Percentiles rank a stretch among this genome's conserved stretches.
These are phyloP conservation scores for Pulicaria dysenterica DNA, from an alignment of 129 eudicot genomes.

Conservation along the genomic window DNA sequence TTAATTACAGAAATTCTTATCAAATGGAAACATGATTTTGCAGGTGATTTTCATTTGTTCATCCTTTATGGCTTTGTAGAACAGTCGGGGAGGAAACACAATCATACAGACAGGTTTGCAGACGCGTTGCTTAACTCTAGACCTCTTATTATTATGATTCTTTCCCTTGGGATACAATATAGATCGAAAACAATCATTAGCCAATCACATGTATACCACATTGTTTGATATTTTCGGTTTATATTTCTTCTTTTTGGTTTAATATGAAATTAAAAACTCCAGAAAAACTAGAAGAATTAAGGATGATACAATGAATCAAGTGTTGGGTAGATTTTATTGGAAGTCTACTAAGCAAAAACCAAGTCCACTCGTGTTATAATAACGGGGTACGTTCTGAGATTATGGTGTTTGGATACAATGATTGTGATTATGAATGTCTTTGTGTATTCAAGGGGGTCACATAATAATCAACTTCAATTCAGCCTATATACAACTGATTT, in stretches of 20 bases:
- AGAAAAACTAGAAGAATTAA: neutral
- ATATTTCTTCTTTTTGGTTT: neutral
- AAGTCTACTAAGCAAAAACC: too few relatives aligned
- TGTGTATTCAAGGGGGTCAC: too few relatives aligned
- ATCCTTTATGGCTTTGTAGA: slow-evolving; percentile 29
- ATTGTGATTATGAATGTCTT: too few relatives aligned
- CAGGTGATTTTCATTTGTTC: slow-evolving; percentile 42
- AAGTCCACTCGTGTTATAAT: too few relatives aligned
- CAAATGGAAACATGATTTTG: slow-evolving; percentile 51
- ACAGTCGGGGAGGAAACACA: neutral
- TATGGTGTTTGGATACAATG: too few relatives aligned
- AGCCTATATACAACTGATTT: too few relatives aligned
- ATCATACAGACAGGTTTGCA: neutral
- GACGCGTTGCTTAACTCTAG: too few relatives aligned
- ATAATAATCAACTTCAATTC: too few relatives aligned
- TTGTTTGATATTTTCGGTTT: neutral
- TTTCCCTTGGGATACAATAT: slow-evolving; percentile 1
- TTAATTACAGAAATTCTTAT: slow-evolving; percentile 32
- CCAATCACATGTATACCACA: neutral
- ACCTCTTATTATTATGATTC: slow-evolving; percentile 1
- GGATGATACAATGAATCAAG: neutral
- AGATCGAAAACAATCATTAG: neutral
- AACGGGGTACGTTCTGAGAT: too few relatives aligned
- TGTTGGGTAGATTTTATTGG: neutral
- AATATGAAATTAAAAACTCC: neutral